Percentiles rank a stretch among this genome's conserved stretches.
Evolutionary conservation across 108 stramenopile species (phyloP).

Genomic region (Nitzschia palea): DNA sequence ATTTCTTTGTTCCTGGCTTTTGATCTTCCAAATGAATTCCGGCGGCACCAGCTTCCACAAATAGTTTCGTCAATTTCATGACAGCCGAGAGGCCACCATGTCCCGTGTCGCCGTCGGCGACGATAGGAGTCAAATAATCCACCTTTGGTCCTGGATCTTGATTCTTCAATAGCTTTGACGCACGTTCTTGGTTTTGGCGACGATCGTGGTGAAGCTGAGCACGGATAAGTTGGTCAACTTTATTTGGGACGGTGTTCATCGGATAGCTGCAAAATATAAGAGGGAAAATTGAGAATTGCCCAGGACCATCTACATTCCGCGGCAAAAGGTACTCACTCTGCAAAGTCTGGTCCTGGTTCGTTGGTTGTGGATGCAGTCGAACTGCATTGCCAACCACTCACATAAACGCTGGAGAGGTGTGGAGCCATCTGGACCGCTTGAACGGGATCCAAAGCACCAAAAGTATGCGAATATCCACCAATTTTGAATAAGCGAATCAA

Average conservation of each 20-base stretch:
- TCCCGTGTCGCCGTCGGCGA: conserved; percentile 96
- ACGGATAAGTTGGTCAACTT: conserved; percentile 93
- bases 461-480: conserved; percentile 92
- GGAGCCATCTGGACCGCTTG: conserved; percentile 96
- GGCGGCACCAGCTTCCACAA: conserved; percentile 94
- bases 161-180: conserved; percentile 55
- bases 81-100: conserved; percentile 91
- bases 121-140: conserved; percentile 92
- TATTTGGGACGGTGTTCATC: conserved; percentile 88
- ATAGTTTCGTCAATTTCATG: conserved; percentile 94
- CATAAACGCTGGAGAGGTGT: conserved; percentile 87
- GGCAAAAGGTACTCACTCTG: conserved; percentile 4
- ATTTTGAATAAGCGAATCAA: conserved; percentile 55
- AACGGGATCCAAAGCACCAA: conserved; percentile 95
- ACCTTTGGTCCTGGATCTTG: conserved; percentile 62
- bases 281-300: background rate
- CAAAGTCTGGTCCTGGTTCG: conserved; percentile 95
- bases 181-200: conserved; percentile 85
- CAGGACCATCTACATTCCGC: background rate
- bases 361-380: conserved; percentile 91
- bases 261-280: conserved; percentile 48
- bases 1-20: conserved; percentile 97
- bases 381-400: conserved; percentile 95
- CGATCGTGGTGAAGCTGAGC: conserved; percentile 95
- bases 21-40: conserved; percentile 85